These are phyloP conservation scores for Sugiyamaella pinicola DNA, from an alignment of 1,139 yeast species.

Conservation along the genomic window DNA sequence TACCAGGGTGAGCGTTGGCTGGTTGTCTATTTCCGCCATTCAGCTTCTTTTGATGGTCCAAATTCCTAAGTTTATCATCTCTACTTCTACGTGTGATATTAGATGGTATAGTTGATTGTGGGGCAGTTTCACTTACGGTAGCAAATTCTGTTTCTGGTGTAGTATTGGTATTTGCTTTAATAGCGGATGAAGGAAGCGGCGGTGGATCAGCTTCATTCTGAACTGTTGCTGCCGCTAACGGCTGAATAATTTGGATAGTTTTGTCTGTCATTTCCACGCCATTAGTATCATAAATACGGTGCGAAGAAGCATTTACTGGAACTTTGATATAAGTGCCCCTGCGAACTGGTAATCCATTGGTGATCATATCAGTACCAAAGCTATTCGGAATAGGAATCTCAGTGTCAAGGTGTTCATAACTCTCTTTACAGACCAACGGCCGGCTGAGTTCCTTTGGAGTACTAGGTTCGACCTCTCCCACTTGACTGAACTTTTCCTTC, in stretches of 20 bases:
- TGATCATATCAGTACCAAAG: slow-evolving; percentile 34
- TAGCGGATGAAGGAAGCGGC: slow-evolving; percentile 7
- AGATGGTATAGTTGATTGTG: slow-evolving; percentile 2
- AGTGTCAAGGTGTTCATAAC: slow-evolving; percentile 38
- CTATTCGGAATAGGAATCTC: slow-evolving; percentile 37
- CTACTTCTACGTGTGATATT: slow-evolving; percentile 10
- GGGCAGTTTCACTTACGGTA: slow-evolving; percentile 1
- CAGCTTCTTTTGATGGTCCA: slow-evolving; percentile 7
- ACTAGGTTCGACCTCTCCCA: slow-evolving; percentile 22
- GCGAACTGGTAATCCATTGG: slow-evolving; percentile 33
- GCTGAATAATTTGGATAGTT: slow-evolving; percentile 23
- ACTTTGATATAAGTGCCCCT: slow-evolving; percentile 51
- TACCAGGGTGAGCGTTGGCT: not conserved
- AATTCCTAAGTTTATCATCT: slow-evolving; percentile 7
- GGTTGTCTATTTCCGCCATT: not conserved
- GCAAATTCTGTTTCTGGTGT: slow-evolving; percentile 2
- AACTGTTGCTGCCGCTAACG: not conserved
- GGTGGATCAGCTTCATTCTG: not conserved
- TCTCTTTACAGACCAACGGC: slow-evolving; percentile 32
- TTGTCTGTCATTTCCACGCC: slow-evolving; percentile 57
- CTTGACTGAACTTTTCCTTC: slow-evolving; percentile 24
- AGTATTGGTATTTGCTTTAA: not conserved
- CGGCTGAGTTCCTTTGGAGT: slow-evolving; percentile 26
- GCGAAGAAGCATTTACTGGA: slow-evolving; percentile 45
- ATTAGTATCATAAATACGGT: slow-evolving; percentile 52